Evolutionary conservation across 257 asterid species (phyloP), one percentile per base, ranked within the genome.

Genomic region (Solanum commersonii): DNA sequence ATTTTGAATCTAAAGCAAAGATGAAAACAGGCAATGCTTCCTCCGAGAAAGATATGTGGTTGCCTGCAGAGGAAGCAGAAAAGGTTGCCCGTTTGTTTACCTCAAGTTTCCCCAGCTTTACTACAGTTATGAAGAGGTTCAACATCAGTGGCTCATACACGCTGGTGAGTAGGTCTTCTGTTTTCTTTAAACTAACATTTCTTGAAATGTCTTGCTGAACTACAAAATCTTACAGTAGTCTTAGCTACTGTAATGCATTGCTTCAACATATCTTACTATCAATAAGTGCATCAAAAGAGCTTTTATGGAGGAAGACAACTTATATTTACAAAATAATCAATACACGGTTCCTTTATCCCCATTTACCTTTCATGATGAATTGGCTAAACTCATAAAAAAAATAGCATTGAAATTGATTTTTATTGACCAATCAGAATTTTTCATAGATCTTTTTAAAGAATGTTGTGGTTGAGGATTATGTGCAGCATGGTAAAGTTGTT

Each of bases 121-220:
- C 88, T 38, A 95, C 92, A 91, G 98, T 95, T 89, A 96, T 96
- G 99, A 96, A 96, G 90, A 91, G 93, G 85, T 96, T 95, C 92
- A 96, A 96, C 90, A 91, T 94, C 89, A 94, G 99, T 88, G 99
- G 99, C 90, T 95, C 99, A 56, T 96, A 94, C 89, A 96, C 99
- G 70, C 93, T 96, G 95, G 99, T 94, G 87, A 93, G 97, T 91
- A 84, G 59, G 46, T 81, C 82, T 59, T 56, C 73, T 44, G 33
- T 68, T 86, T 87, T 81, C 63, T 40, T 59, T 70, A 9, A n/a
- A 84, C 35, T n/a, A 35, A 60, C 59, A 40, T 33, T 40, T 89
- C 44, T 27, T 31, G 60, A 37, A 15, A 40, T 72, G 52, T 84
- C 38, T 79, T 27, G 38, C 67, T 44, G 85, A 79, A 79, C 67